Conservation (phyloP, 208 protist genomes). For the Angomonas deanei region DNA sequence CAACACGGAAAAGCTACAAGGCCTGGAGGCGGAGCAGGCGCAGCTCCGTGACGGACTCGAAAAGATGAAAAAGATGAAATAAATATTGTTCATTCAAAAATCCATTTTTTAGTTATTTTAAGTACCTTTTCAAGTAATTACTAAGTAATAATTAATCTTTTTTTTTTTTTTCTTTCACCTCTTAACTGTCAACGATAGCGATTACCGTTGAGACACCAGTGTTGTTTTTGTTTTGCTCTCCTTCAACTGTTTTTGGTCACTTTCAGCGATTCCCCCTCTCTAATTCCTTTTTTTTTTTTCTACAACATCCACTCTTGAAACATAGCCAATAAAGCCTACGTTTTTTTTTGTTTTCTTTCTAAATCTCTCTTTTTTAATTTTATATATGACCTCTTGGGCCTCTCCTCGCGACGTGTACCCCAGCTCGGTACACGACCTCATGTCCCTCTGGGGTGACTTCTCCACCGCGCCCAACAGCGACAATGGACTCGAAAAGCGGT, state of each 20-base stretch:
- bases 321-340: not conserved
- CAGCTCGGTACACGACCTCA: slow-evolving; percentile 71
- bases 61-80: slow-evolving; percentile 70
- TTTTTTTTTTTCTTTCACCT: slow-evolving; percentile 4
- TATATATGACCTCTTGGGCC: slow-evolving; percentile 2
- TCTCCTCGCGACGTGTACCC: slow-evolving; percentile 17
- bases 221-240: too few species aligned
- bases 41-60: slow-evolving; percentile 65
- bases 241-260: not conserved
- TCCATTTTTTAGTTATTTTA: not conserved
- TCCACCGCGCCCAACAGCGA: slow-evolving; percentile 40
- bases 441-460: slow-evolving; percentile 86
- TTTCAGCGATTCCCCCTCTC: not conserved
- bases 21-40: slow-evolving; percentile 51
- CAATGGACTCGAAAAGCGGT: slow-evolving; percentile 76
- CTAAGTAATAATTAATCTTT: slow-evolving; percentile 2
- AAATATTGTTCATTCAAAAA: slow-evolving; percentile 7
- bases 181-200: too few species aligned
- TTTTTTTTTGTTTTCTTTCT: slow-evolving; percentile 5
- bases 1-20: slow-evolving; percentile 80
- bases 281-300: slow-evolving; percentile 2
- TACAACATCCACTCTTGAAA: not conserved
- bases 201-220: too few species aligned
- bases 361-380: not conserved
- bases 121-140: not conserved